A percentile compares a stretch with the other conserved stretches of the same genome.
phyloP scores from a whole-genome alignment of 805 yeast genomes.

The Blastobotrys attinorum region DNA sequence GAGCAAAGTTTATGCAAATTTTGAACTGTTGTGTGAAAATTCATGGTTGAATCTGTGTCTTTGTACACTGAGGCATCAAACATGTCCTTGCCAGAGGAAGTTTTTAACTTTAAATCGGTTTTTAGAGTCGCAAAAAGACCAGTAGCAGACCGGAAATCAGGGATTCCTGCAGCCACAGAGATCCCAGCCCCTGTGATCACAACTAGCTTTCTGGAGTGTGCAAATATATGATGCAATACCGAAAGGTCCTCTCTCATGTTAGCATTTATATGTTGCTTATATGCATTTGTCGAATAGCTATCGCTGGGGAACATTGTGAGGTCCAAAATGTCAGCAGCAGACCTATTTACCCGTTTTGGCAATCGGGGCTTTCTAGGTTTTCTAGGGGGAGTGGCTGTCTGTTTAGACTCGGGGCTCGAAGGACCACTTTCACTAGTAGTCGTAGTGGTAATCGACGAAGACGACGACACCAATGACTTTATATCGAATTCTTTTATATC shows the following conservation, averaged over 20 bases:
- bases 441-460: too few species aligned
- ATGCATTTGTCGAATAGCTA: neutral
- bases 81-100: conserved; percentile 58
- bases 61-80: conserved; percentile 77
- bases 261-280: neutral
- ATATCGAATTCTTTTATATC: too few species aligned
- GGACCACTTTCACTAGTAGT: too few species aligned
- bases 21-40: conserved; percentile 69
- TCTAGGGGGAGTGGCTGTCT: neutral
- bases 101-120: conserved; percentile 28
- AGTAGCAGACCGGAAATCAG: conserved; percentile 66
- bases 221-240: conserved; percentile 45
- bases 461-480: too few species aligned
- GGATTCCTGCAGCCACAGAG: conserved; percentile 86
- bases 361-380: neutral
- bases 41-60: conserved; percentile 47
- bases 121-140: conserved; percentile 61
- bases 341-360: neutral
- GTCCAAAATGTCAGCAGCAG: conserved; percentile 6
- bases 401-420: too few species aligned
- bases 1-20: conserved; percentile 49
- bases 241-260: conserved; percentile 25
- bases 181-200: conserved; percentile 86
- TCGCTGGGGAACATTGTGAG: conserved; percentile 2
- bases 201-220: conserved; percentile 49